These are phyloP conservation scores for Ceratocystis albifundus DNA, from an alignment of 2,329 filamentous ascomycete genomes.

Conservation along the genomic window DNA sequence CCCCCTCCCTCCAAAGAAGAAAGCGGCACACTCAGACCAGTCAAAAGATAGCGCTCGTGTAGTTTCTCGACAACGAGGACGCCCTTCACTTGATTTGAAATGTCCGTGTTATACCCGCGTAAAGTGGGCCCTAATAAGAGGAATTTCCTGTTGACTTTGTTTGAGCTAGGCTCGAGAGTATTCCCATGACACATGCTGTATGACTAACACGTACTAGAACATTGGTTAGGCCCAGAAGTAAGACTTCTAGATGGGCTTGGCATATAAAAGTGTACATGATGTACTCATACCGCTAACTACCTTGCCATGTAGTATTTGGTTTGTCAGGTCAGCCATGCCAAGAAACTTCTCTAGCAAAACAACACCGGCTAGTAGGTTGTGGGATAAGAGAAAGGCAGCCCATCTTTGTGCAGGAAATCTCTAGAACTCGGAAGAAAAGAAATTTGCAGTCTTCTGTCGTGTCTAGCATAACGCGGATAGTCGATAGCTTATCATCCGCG, in stretches of 20 bases:
- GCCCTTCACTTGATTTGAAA: not conserved
- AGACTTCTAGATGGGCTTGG: no score
- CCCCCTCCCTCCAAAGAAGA: no score
- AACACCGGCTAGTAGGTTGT: no score
- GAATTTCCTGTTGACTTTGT: not conserved
- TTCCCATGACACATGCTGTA: slow-evolving; percentile 1
- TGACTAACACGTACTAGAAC: not conserved
- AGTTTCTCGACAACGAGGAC: not conserved
- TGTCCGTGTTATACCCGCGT: slow-evolving; percentile 1
- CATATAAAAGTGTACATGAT: no score
- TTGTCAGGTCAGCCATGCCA: no score
- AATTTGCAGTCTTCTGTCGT: no score
- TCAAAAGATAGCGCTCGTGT: not conserved
- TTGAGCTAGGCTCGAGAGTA: not conserved
- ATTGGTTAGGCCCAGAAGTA: not conserved
- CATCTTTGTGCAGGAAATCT: no score
- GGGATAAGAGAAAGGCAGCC: no score
- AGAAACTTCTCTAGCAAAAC: no score
- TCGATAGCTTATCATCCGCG: not conserved
- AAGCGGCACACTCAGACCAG: not conserved
- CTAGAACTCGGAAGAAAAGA: no score
- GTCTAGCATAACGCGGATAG: not conserved
- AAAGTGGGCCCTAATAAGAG: not conserved
- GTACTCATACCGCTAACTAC: no score
- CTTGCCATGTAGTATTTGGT: no score